Base-by-base conservation (phyloP, 495 filamentous ascomycete genomes). In the Penicillium subrubescens region DNA sequence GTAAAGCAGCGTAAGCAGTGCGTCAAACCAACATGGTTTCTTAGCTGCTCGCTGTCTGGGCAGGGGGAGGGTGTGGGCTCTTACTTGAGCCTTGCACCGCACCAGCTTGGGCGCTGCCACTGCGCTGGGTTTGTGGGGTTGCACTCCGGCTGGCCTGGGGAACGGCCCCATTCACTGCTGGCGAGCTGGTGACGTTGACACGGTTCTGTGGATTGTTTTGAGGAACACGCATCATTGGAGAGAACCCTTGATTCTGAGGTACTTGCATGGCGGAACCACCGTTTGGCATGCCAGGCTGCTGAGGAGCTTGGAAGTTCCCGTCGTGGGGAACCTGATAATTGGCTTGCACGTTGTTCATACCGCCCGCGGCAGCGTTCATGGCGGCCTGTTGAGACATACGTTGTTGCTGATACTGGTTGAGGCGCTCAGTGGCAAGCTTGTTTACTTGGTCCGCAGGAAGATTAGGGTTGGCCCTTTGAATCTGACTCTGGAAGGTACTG, bases 201-300 rank as follows among this genome's bases (percentile, higher is more conserved):
- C 80, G 76, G 54, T 75, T 82, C 51, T 79, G 81, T 65, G 79
- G 82, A 33, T 73, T 69, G 33, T 72, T 63, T 65, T 93, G 90
- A 62, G 91, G 89, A 31, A 87, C 87, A 52, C 90, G 83, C 70
- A 92, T 86, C 68, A 91, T 87, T 46, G 89, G 88, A 21, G 90
- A 90, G 70, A 90, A 93, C 25, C 90, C 84, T 62, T 92, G 89
- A 8, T 88, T 72, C 58, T 79, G 88, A 54, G 78, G 76, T 10
- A 74, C 75, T 57, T 79, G 79, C 71, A 82, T 77, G 17, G 73
- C 80, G 8, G 74, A 62, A 41, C 75, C 69, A 43, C 76, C 74
- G 61, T 77, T 76, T 23, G 70, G 33, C 66, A 78, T 64, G 51
- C 67, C 65, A 31, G 71, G 37, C 58, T 77, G 76, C 56, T 67